Evolutionary conservation across 2,329 filamentous ascomycete genomes (phyloP).

Genomic region (Byssochlamys sp.): DNA sequence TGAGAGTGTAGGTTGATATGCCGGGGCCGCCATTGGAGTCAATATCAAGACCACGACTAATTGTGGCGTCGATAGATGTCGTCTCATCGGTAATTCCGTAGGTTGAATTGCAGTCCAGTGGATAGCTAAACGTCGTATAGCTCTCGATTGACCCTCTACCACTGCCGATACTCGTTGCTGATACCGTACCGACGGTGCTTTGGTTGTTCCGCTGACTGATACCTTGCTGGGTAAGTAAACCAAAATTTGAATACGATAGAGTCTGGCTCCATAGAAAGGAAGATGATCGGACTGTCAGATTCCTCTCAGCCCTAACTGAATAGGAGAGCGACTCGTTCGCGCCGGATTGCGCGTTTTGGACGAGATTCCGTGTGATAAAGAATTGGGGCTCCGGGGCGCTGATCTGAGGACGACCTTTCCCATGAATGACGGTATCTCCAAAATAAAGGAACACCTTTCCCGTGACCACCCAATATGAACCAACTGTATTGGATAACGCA

Average conservation of each 20-base stretch:
- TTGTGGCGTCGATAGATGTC: slow-evolving; percentile 40
- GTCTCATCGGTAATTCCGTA: slow-evolving; percentile 39
- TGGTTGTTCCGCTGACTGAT: slow-evolving; percentile 46
- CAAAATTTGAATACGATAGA: slow-evolving; percentile 48
- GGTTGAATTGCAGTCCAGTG: slow-evolving; percentile 49
- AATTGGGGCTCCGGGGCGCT: slow-evolving; percentile 38
- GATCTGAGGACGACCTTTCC: slow-evolving; percentile 18
- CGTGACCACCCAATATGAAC: slow-evolving; percentile 63
- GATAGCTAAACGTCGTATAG: slow-evolving; percentile 45
- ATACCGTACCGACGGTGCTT: slow-evolving; percentile 38
- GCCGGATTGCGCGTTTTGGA: slow-evolving; percentile 35
- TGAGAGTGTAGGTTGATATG: slow-evolving; percentile 53
- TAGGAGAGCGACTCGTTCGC: slow-evolving; percentile 54
- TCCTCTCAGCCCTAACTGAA: slow-evolving; percentile 47
- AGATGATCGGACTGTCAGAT: slow-evolving; percentile 44
- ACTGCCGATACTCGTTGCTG: slow-evolving; percentile 22
- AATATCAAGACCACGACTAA: slow-evolving; percentile 43
- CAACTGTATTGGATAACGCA: slow-evolving; percentile 46
- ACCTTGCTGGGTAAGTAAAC: slow-evolving; percentile 46
- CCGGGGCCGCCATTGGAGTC: slow-evolving; percentile 30
- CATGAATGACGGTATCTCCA: slow-evolving; percentile 30
- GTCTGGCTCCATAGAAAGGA: slow-evolving; percentile 49
- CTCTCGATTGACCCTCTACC: slow-evolving; percentile 24
- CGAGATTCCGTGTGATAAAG: slow-evolving; percentile 30
- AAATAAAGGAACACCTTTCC: slow-evolving; percentile 76